A percentile compares a stretch with the other conserved stretches of the same genome.
These are phyloP conservation scores for Suhomyces guaymorum DNA, from an alignment of 1,139 yeast genomes.

Conservation along the genomic window DNA sequence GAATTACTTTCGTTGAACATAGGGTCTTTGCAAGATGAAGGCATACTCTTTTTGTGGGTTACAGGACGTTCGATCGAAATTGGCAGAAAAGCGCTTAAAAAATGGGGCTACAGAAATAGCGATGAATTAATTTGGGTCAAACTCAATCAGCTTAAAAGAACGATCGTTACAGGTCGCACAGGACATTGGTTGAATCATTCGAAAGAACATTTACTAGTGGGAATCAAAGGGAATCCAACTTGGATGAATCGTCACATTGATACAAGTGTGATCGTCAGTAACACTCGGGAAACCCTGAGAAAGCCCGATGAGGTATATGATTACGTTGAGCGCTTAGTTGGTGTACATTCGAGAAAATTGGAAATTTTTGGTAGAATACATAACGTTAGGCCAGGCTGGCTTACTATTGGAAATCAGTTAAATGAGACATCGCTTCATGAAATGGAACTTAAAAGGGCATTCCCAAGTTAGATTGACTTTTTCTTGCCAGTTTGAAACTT, in stretches of 20 bases:
- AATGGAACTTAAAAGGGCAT: slow-evolving; percentile 57
- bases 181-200: slow-evolving; percentile 98
- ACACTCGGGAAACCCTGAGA: slow-evolving; percentile 83
- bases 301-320: slow-evolving; percentile 91
- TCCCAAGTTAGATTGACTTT: slow-evolving; percentile 22
- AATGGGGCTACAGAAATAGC: slow-evolving; percentile 79
- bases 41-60: slow-evolving; percentile 84
- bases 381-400: slow-evolving; percentile 87
- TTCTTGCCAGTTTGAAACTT: slow-evolving; percentile 17
- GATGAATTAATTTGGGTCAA: slow-evolving; percentile 92
- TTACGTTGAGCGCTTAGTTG: slow-evolving; percentile 82
- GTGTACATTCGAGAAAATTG: slow-evolving; percentile 69
- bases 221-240: slow-evolving; percentile 75
- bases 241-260: slow-evolving; percentile 73
- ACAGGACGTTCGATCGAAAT: slow-evolving; percentile 91
- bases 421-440: slow-evolving; percentile 61
- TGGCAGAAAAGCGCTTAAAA: slow-evolving; percentile 71
- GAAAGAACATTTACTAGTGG: slow-evolving; percentile 85
- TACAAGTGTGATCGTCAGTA: slow-evolving; percentile 74
- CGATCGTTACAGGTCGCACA: slow-evolving; percentile 92
- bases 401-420: slow-evolving; percentile 83
- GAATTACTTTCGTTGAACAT: slow-evolving; percentile 70
- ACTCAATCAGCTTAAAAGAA: slow-evolving; percentile 80
- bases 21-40: slow-evolving; percentile 74
- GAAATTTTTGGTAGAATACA: slow-evolving; percentile 89